phyloP scores from a whole-genome alignment of 257 asterid species.

The Forsythia viridissima region DNA sequence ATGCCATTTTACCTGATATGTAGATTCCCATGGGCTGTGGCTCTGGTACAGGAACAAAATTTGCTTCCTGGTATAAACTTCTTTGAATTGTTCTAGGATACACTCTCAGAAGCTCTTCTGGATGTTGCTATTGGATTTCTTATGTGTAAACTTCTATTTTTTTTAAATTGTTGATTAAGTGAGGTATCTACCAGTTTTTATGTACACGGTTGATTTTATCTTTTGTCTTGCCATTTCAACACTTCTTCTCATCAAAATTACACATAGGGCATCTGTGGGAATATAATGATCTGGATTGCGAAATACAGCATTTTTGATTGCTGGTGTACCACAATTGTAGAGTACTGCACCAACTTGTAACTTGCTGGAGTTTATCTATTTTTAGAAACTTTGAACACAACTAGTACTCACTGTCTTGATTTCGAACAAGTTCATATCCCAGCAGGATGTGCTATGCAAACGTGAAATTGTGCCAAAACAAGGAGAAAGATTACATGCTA shows the following conservation, averaged over 20 bases:
- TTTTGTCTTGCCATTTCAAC: neutral
- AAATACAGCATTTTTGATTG: neutral
- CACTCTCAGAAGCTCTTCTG: neutral
- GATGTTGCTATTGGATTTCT: neutral
- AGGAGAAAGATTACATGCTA: neutral
- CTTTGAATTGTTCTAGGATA: neutral
- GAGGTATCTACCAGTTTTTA: neutral
- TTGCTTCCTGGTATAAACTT: neutral
- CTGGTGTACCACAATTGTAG: neutral
- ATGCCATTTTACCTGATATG: neutral
- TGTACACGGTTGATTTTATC: neutral
- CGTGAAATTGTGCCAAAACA: neutral
- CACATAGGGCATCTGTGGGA: neutral
- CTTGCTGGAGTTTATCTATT: neutral
- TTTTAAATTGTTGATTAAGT: neutral
- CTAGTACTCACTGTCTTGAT: neutral
- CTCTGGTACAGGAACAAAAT: neutral
- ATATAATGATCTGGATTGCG: neutral
- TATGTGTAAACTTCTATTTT: neutral
- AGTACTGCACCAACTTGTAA: neutral
- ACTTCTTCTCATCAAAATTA: neutral
- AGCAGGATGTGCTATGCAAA: neutral
- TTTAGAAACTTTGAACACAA: neutral
- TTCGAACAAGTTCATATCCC: neutral
- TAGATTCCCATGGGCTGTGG: neutral